Conservation (phyloP, 2,329 filamentous ascomycete genomes). For the Alternaria metachromatica region DNA sequence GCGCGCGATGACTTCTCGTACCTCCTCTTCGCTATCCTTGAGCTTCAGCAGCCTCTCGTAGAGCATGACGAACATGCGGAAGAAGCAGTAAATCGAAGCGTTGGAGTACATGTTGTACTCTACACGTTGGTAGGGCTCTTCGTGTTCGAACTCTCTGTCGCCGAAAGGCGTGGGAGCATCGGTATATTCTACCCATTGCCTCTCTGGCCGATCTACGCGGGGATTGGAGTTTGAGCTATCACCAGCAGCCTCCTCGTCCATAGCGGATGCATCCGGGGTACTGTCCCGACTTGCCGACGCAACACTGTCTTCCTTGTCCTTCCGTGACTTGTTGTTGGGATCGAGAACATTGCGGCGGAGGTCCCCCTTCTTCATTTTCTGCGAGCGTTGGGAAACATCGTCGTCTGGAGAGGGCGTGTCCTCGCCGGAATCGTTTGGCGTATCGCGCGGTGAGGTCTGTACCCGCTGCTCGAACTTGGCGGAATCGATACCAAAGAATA, state of each 20-base stretch:
- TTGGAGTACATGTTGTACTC: slow-evolving; percentile 93
- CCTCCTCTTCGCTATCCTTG: slow-evolving; percentile 78
- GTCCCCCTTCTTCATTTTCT: slow-evolving; percentile 70
- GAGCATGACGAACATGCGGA: slow-evolving; percentile 89
- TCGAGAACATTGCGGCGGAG: slow-evolving; percentile 89
- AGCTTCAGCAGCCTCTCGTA: slow-evolving; percentile 84
- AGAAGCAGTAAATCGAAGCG: slow-evolving; percentile 90
- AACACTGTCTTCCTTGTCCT: slow-evolving; percentile 80
- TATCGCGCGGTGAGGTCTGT: slow-evolving; percentile 48
- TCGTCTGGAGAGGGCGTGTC: slow-evolving; percentile 73
- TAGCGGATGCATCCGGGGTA: slow-evolving; percentile 82
- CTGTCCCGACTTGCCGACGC: slow-evolving; percentile 83
- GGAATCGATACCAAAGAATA: slow-evolving; percentile 58
- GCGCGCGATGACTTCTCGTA: slow-evolving; percentile 75
- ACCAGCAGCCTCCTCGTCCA: slow-evolving; percentile 75
- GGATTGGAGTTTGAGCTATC: slow-evolving; percentile 63
- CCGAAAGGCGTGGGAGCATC: slow-evolving; percentile 63
- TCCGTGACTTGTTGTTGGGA: slow-evolving; percentile 72
- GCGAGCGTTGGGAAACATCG: slow-evolving; percentile 68
- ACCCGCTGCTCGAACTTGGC: slow-evolving; percentile 72
- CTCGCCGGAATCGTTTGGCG: slow-evolving; percentile 59
- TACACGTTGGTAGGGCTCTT: slow-evolving; percentile 80
- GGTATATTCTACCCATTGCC: slow-evolving; percentile 69
- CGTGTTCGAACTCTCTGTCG: slow-evolving; percentile 70
- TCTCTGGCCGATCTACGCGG: slow-evolving; percentile 67